Conservation (phyloP, 352 stramenopile species). For the Globisporangium iwayamae region DNA sequence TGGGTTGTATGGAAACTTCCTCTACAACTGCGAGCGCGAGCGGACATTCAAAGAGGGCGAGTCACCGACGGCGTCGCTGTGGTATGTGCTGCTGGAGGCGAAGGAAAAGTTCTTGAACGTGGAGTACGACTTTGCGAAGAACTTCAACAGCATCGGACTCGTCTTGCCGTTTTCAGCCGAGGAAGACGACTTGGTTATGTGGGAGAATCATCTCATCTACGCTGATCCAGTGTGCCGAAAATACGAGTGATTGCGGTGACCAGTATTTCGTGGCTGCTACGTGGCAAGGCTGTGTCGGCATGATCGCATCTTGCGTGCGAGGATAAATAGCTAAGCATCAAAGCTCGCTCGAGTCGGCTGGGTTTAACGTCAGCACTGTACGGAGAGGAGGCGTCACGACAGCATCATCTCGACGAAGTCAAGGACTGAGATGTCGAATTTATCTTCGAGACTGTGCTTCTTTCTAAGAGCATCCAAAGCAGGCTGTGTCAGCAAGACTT, state of each 20-base stretch:
- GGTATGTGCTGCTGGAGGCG: slow-evolving; percentile 56
- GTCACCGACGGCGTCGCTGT: slow-evolving; percentile 65
- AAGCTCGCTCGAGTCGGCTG: background rate
- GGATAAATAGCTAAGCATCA: background rate
- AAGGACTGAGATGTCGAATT: slow-evolving; percentile 43
- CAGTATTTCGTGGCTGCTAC: slow-evolving; percentile 2
- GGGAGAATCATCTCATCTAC: slow-evolving; percentile 77
- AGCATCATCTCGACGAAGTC: slow-evolving; percentile 71
- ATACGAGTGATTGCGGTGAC: slow-evolving; percentile 47
- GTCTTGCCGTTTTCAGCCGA: slow-evolving; percentile 77
- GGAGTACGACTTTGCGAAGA: slow-evolving; percentile 82
- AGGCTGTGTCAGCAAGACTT: background rate
- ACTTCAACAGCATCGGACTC: slow-evolving; percentile 83
- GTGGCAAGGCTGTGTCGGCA: background rate
- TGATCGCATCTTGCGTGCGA: background rate
- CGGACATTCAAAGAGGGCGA: slow-evolving; percentile 58
- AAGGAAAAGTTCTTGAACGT: slow-evolving; percentile 74
- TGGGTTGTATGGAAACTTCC: slow-evolving; percentile 96
- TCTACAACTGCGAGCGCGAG: slow-evolving; percentile 95
- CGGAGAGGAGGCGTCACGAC: slow-evolving; percentile 20
- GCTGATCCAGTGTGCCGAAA: slow-evolving; percentile 85
- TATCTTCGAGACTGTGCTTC: slow-evolving; percentile 44
- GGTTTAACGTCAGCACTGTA: background rate
- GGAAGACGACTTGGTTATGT: slow-evolving; percentile 81
- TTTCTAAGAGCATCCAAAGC: slow-evolving; percentile 21